These are phyloP conservation scores for Eragrostis curvula DNA, from an alignment of 176 grass and related monocot species.

Conservation along the genomic window DNA sequence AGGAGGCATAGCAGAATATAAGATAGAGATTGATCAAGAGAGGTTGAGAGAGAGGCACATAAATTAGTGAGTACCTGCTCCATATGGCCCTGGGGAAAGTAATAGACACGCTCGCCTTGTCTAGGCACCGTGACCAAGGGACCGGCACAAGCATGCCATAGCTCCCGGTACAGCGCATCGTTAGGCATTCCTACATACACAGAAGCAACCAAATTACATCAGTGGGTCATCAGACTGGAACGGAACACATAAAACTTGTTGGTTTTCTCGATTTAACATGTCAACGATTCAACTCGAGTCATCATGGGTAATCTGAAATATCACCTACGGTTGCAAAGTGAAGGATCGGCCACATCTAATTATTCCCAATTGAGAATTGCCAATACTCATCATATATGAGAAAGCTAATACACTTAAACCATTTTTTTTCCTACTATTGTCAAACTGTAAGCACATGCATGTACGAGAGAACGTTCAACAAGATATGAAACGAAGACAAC, in stretches of 20 bases:
- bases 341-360: slow-evolving; percentile 1
- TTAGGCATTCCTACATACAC: slow-evolving; percentile 36
- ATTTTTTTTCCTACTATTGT: neutral
- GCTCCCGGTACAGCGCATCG: slow-evolving; percentile 65
- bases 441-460: neutral
- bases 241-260: neutral
- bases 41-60: neutral
- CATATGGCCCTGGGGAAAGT: slow-evolving; percentile 98
- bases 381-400: neutral
- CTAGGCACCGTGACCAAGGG: slow-evolving; percentile 78
- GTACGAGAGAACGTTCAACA: neutral
- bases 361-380: neutral
- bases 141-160: slow-evolving; percentile 95
- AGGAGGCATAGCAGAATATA: neutral
- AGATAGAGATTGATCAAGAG: slow-evolving; percentile 3
- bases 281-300: neutral
- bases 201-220: slow-evolving; percentile 12
- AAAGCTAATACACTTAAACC: no score
- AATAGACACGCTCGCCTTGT: slow-evolving; percentile 80
- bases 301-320: neutral
- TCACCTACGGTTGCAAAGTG: neutral
- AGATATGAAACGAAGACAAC: neutral
- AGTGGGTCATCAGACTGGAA: neutral
- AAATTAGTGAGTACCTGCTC: slow-evolving; percentile 72
- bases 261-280: neutral